phyloP scores from a whole-genome alignment of 441 rosid species.

The Flueggea neowawraea region DNA sequence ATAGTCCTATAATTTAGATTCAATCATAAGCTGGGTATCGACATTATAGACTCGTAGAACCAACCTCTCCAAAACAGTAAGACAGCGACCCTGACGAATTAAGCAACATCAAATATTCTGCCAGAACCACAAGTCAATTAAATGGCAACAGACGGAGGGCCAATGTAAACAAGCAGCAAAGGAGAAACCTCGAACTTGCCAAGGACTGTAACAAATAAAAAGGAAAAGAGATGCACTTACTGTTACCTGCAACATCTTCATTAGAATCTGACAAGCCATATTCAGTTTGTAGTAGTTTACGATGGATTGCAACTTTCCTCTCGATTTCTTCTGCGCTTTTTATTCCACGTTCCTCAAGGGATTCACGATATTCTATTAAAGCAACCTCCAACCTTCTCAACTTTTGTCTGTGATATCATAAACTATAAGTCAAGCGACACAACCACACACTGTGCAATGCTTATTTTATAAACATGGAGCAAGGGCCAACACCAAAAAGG shows the following conservation, averaged over 20 bases:
- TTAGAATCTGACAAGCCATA: conserved; percentile 49
- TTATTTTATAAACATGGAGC: no score
- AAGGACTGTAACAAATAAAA: not conserved
- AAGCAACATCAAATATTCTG: no score
- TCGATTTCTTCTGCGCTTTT: conserved; percentile 88
- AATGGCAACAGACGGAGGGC: no score
- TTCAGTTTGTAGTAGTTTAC: conserved; percentile 81
- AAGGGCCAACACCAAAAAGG: no score
- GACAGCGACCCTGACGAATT: no score
- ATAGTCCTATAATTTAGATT: no score
- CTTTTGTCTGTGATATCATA: conserved; percentile 67
- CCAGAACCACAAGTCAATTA: no score
- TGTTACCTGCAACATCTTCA: conserved; percentile 41
- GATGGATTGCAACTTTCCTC: conserved; percentile 69
- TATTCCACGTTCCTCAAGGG: conserved; percentile 90
- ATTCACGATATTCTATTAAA: conserved; percentile 95
- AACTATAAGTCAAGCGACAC: conserved; percentile 8
- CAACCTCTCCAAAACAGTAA: no score
- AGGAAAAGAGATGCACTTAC: conserved; percentile 34
- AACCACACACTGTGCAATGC: not conserved
- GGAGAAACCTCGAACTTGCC: not conserved
- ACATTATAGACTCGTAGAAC: no score
- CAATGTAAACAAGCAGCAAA: not conserved
- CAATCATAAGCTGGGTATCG: no score
- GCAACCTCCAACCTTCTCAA: conserved; percentile 89